phyloP scores from a whole-genome alignment of 495 filamentous ascomycete genomes.

The Penicillium ochrochloron region DNA sequence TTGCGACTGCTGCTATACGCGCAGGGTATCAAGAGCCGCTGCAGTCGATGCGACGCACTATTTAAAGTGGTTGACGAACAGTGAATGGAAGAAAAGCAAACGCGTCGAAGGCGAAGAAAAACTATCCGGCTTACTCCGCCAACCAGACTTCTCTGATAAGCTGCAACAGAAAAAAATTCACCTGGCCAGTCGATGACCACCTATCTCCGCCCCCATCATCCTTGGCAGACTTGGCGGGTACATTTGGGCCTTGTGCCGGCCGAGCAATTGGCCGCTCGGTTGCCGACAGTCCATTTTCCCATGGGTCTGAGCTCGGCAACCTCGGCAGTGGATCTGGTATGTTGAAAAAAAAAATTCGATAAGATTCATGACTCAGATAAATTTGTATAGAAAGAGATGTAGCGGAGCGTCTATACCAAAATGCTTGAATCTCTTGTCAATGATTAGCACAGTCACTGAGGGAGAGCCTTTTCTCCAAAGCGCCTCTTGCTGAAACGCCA shows the following conservation, averaged over 20 bases:
- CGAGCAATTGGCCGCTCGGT: slow-evolving; percentile 19
- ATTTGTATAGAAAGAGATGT: not conserved
- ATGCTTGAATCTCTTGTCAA: not conserved
- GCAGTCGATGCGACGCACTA: slow-evolving; percentile 14
- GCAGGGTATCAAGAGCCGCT: slow-evolving; percentile 21
- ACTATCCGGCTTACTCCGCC: slow-evolving; percentile 24
- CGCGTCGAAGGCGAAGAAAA: slow-evolving; percentile 14
- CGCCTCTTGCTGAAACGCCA: slow-evolving; percentile 19
- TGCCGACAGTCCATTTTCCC: slow-evolving; percentile 23
- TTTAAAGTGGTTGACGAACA: slow-evolving; percentile 13
- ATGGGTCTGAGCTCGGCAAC: slow-evolving; percentile 24
- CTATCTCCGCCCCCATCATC: slow-evolving; percentile 19
- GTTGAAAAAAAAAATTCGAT: slow-evolving; percentile 13
- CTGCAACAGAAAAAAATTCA: slow-evolving; percentile 24
- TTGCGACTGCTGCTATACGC: slow-evolving; percentile 1
- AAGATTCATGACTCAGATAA: not conserved
- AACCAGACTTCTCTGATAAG: slow-evolving; percentile 31
- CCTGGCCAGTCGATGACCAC: slow-evolving; percentile 9
- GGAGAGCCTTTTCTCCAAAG: not conserved
- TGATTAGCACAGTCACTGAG: not conserved
- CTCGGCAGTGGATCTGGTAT: slow-evolving; percentile 17
- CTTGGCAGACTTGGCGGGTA: slow-evolving; percentile 34
- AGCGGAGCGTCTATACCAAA: too few relatives aligned
- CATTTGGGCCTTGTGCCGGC: not conserved
- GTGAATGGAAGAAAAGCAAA: slow-evolving; percentile 13